Evolutionary conservation across 2,329 filamentous ascomycete species (phyloP).

Genomic region (Cercospora beticola): DNA sequence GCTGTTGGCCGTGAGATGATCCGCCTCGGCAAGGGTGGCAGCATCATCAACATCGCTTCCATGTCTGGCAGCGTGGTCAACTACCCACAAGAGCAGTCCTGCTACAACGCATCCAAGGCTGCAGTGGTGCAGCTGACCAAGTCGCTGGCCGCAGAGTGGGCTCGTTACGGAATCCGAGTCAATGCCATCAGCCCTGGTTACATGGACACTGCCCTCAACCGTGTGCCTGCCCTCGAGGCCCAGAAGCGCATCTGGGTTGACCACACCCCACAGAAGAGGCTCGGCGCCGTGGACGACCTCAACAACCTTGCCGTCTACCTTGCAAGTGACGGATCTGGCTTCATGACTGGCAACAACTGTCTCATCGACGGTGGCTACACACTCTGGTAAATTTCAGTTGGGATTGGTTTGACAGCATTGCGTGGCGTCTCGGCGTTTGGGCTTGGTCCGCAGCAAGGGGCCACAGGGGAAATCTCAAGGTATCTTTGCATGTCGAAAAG

Average conservation of each 20-base stretch:
- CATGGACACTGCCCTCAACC: conserved; percentile 82
- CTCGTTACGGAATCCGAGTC: conserved; percentile 75
- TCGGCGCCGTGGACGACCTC: conserved; percentile 72
- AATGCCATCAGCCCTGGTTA: conserved; percentile 84
- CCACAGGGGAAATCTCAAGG: background rate
- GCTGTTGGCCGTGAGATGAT: conserved; percentile 61
- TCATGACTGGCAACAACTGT: conserved; percentile 76
- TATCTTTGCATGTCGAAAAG: conserved; percentile 2
- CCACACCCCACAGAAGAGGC: conserved; percentile 69
- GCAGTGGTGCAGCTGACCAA: conserved; percentile 76
- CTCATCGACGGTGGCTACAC: conserved; percentile 71
- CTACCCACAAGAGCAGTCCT: conserved; percentile 70
- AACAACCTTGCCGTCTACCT: conserved; percentile 77
- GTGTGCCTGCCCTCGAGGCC: conserved; percentile 72
- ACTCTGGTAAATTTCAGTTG: conserved; percentile 44
- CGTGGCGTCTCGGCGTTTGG: conserved; percentile 21
- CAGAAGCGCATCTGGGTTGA: conserved; percentile 81
- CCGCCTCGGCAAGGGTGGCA: conserved; percentile 66
- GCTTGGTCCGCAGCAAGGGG: conserved; percentile 5
- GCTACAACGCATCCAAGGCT: conserved; percentile 83
- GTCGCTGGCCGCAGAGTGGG: conserved; percentile 81
- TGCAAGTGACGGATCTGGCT: conserved; percentile 68
- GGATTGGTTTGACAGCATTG: conserved; percentile 7
- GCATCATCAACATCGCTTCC: conserved; percentile 72
- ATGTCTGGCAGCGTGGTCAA: conserved; percentile 52